phyloP scores from a whole-genome alignment of 208 protist genomes.

The Crithidia sp. region DNA sequence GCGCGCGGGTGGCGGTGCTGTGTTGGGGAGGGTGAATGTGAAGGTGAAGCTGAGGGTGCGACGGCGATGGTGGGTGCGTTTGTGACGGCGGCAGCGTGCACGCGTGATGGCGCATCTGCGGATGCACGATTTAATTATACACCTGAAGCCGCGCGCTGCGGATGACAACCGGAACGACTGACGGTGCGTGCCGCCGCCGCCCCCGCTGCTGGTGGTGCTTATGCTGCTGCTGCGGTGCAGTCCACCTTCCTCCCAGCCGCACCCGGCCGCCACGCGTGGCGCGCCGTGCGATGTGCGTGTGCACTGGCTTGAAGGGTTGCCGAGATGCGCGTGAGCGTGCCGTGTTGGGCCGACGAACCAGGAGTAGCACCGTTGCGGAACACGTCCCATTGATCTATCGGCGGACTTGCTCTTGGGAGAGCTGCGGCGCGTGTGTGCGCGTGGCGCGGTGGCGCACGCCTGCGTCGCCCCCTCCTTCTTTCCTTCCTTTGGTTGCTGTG shows the following conservation, averaged over 20 bases:
- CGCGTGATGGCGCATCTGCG: too few relatives aligned
- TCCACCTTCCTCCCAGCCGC: too few relatives aligned
- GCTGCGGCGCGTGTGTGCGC: not conserved
- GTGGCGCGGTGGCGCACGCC: too few relatives aligned
- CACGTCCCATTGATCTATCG: slow-evolving; percentile 26
- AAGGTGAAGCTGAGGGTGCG: not conserved
- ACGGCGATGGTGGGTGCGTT: not conserved
- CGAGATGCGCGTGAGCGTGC: not conserved
- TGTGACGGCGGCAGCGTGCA: too few relatives aligned
- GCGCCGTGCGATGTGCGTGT: too few relatives aligned
- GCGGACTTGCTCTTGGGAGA: slow-evolving; percentile 32
- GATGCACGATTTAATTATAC: not conserved
- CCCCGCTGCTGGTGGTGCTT: too few relatives aligned
- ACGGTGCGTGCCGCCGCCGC: too few relatives aligned
- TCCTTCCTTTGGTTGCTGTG: not conserved
- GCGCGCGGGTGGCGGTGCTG: not conserved
- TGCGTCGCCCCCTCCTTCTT: not conserved
- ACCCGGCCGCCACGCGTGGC: too few relatives aligned
- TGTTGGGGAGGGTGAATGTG: too few relatives aligned
- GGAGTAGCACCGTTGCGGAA: slow-evolving; percentile 33
- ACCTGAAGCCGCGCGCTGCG: slow-evolving; percentile 2
- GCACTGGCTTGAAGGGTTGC: too few relatives aligned
- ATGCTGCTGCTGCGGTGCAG: too few relatives aligned
- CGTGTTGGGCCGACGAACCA: slow-evolving; percentile 4
- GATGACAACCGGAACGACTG: too few relatives aligned